Conservation (phyloP, 2,329 filamentous ascomycete species). For the Coniochaeta sp. region DNA sequence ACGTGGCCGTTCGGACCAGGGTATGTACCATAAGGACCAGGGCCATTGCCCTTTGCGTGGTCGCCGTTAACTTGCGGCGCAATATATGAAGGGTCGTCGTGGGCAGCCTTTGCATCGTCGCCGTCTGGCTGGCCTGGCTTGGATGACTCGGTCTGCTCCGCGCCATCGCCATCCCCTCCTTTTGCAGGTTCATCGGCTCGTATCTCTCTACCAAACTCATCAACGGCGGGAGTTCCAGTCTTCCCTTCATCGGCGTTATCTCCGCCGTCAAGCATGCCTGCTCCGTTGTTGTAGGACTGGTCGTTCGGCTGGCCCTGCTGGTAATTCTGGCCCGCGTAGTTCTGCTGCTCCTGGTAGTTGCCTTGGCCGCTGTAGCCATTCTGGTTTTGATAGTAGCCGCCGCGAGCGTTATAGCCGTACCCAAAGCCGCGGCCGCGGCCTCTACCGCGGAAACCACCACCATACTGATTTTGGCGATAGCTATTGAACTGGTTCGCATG, state of each 20-base stretch:
- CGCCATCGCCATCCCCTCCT: slow-evolving; percentile 7
- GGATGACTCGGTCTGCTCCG: slow-evolving; percentile 4
- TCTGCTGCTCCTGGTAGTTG: slow-evolving; percentile 24
- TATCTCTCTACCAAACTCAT: slow-evolving; percentile 21
- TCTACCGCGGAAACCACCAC: slow-evolving; percentile 46
- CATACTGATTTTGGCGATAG: slow-evolving; percentile 63
- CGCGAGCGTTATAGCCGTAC: slow-evolving; percentile 46
- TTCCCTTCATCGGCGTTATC: not conserved
- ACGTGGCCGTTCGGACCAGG: not conserved
- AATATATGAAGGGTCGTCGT: slow-evolving; percentile 16
- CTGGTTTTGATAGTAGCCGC: slow-evolving; percentile 26
- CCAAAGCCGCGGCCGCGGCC: slow-evolving; percentile 60
- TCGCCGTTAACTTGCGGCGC: not conserved
- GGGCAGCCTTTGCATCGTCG: slow-evolving; percentile 15
- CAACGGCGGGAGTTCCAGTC: slow-evolving; percentile 13
- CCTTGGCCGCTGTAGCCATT: slow-evolving; percentile 30
- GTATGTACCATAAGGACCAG: not conserved
- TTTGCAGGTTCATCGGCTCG: slow-evolving; percentile 11
- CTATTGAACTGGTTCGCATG: slow-evolving; percentile 71
- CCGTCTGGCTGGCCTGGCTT: slow-evolving; percentile 1
- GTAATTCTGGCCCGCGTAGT: slow-evolving; percentile 19
- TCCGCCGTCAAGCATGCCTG: slow-evolving; percentile 15
- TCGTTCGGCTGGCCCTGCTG: slow-evolving; percentile 13
- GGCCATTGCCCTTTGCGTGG: not conserved
- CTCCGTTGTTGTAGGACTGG: slow-evolving; percentile 13